phyloP scores from a whole-genome alignment of 352 stramenopile genomes.

The Phytophthora gonapodyides region DNA sequence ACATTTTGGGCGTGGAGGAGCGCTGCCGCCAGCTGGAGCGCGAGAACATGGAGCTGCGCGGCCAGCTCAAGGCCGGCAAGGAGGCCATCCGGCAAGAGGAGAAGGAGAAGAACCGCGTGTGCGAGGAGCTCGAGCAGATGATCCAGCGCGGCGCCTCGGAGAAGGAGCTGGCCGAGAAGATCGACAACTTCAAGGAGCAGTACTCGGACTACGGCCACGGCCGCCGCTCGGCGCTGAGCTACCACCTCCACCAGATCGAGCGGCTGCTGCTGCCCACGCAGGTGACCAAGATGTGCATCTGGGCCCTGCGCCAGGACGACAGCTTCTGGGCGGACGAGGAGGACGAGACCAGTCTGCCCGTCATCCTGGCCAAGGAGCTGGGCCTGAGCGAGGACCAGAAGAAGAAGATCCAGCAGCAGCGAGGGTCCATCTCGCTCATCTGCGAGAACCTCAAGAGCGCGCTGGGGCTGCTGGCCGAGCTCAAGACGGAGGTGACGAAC shows the following conservation, averaged over 20 bases:
- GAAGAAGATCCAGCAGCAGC: constrained; percentile 92
- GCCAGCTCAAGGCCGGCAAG: constrained; percentile 88
- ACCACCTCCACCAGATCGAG: constrained; percentile 94
- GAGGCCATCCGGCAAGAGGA: constrained; percentile 87
- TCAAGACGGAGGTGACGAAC: constrained; percentile 87
- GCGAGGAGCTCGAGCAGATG: constrained; percentile 83
- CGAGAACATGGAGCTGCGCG: constrained; percentile 93
- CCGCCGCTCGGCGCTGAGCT: constrained; percentile 83
- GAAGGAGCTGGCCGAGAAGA: constrained; percentile 92
- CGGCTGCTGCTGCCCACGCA: constrained; percentile 94
- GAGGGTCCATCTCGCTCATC: constrained; percentile 74
- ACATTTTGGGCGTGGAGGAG: constrained; percentile 82
- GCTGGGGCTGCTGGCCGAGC: constrained; percentile 85
- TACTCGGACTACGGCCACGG: constrained; percentile 93
- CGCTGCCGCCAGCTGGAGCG: constrained; percentile 82
- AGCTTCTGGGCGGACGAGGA: constrained; percentile 90
- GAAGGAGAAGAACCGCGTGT: constrained; percentile 86
- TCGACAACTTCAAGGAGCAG: constrained; percentile 95
- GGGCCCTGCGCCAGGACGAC: constrained; percentile 89
- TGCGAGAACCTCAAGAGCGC: constrained; percentile 91
- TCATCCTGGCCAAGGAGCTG: constrained; percentile 90
- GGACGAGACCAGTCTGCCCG: constrained; percentile 89
- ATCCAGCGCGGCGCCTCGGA: constrained; percentile 80
- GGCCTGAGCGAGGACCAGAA: constrained; percentile 93
- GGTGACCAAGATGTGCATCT: constrained; percentile 95